Base-by-base conservation (phyloP, 2,329 filamentous ascomycete species). In the Colletotrichum paranaense region DNA sequence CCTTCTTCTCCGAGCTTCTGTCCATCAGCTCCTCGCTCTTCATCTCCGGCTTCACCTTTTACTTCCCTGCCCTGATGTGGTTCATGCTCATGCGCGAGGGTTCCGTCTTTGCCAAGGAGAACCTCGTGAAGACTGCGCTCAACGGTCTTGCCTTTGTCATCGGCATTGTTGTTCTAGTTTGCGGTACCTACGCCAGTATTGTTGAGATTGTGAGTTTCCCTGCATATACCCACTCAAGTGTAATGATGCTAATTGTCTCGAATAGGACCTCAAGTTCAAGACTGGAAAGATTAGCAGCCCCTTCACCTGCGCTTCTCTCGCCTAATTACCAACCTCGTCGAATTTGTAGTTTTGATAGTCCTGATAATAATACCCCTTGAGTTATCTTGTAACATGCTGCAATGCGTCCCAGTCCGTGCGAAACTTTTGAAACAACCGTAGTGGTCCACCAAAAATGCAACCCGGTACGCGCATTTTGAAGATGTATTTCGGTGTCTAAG, bases 1-100 rank as follows among this genome's bases (percentile, higher is more conserved):
- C 93, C 3, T 91, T 92, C 79, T 95, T 95, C 84, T 89, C 89
- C 74, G 86, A 92, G 62, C 84, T 95, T 57, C 83, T 95, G n/a
- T 84, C 86, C 68, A 86, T 88, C 78, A 84, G 80, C 60, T 88
- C 86, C 2, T 82, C 86, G 2, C 84, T 88, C 35, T 88, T 88
- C 79, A 82, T 88, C 76, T 83, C 46, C 7, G 81, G 81, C 46
- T 82, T 82, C 64, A 84, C 84, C 35, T 85, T 86, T 74, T 84
- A 85, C 74, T 78, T 85, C 66, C 80, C 85, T 19, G 82, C 84
- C 55, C 79, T 86, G 64, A 82, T 86, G 77, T 85, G 83, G 80
- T 84, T 85, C 77, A 81, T 85, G 75, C 82, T 85, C 57, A 77
- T 82, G 62, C 74, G 77, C 55, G 78, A 82, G 70, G 81, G 81